Evolutionary conservation across 2,329 filamentous ascomycete genomes (phyloP), one percentile per base, ranked within the genome.

Genomic region (Graphilbum fragrans): DNA sequence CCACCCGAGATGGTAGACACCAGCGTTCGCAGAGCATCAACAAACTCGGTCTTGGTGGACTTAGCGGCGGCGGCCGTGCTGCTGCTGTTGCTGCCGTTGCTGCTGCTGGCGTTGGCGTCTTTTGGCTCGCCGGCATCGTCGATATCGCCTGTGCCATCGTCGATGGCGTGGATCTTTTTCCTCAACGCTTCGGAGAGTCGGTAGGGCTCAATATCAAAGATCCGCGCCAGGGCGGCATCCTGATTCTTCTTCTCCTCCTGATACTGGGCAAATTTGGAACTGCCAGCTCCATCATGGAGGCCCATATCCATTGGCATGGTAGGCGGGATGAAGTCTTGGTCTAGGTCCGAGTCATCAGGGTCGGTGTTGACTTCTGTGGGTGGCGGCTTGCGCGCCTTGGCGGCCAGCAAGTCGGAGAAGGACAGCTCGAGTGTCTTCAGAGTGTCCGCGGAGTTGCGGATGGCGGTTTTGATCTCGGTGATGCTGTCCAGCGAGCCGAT

Each of bases 401-500:
- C 52, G 2, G 72, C 73, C 16, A 79, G 57, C 3, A 49, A 46
- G 27, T 71, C 63, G 0, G 76, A 80, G 44, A 81, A 68, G 5
- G 77, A 80, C 14, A 81, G 55, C 39, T 69, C 65, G 21, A 81
- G 57, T 36, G 69, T 65, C 19, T 61, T 67, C 19, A 81, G 58
- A 0, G 72, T 73, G 2, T 67, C 62, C 2, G 69, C 63, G 1
- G 70, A 79, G 47, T 71, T 70, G 11, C 61, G 61, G 20, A 81
- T 58, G 49, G 74, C 78, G 5, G 61, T 51, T 46, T 66, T 69
- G 45, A 81, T 62, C 54, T 80, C 77, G 2, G 62, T 54, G 12
- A 77, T 51, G 25, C 74, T 60, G 27, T 77, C 71, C 5, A 78
- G 58, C 22, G 58, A 65, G 45, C 80, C 76, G 40, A 81, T 77